A percentile compares a stretch with the other conserved stretches of the same genome.
phyloP scores from a whole-genome alignment of 2,329 filamentous ascomycete species.

The Coniella lustricola region DNA sequence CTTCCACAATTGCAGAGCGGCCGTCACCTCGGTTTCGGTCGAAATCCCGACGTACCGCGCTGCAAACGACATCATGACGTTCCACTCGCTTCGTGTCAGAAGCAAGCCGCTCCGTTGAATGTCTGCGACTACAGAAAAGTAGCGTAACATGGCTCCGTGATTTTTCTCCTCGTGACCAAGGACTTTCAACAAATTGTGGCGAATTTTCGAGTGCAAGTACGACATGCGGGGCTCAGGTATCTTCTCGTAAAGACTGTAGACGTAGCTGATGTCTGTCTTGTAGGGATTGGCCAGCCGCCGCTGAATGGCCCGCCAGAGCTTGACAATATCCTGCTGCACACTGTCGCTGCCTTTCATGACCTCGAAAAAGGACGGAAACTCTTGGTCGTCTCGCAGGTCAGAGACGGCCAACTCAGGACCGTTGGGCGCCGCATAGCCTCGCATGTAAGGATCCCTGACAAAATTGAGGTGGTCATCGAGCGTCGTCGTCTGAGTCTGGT shows the following conservation, averaged over 20 bases:
- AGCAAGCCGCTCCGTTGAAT: constrained; percentile 67
- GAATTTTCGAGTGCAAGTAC: constrained; percentile 41
- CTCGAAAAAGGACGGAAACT: constrained; percentile 38
- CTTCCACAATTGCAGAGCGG: constrained; percentile 72
- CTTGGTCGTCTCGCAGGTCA: constrained; percentile 40
- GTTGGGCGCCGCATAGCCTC: constrained; percentile 45
- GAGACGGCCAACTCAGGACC: constrained; percentile 44
- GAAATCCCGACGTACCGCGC: constrained; percentile 60
- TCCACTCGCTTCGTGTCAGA: constrained; percentile 69
- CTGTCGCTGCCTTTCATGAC: constrained; percentile 29
- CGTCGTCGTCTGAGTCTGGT: constrained; percentile 38
- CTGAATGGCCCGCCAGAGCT: constrained; percentile 35
- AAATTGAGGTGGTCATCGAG: constrained; percentile 48
- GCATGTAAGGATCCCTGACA: constrained; percentile 45
- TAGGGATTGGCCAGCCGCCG: constrained; percentile 35
- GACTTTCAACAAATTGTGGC: constrained; percentile 59
- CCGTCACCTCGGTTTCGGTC: constrained; percentile 54
- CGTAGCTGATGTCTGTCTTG: constrained; percentile 31
- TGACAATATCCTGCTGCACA: constrained; percentile 29
- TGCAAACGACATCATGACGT: constrained; percentile 71
- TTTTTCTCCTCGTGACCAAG: constrained; percentile 58
- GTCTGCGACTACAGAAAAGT: constrained; percentile 77
- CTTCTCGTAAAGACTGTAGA: constrained; percentile 43
- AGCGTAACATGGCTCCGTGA: constrained; percentile 65
- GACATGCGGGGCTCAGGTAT: constrained; percentile 48